A percentile compares a stretch with the other conserved stretches of the same genome.
phyloP scores from a whole-genome alignment of 768 basidiomycete species.

The Tylopilus subfusipes region DNA sequence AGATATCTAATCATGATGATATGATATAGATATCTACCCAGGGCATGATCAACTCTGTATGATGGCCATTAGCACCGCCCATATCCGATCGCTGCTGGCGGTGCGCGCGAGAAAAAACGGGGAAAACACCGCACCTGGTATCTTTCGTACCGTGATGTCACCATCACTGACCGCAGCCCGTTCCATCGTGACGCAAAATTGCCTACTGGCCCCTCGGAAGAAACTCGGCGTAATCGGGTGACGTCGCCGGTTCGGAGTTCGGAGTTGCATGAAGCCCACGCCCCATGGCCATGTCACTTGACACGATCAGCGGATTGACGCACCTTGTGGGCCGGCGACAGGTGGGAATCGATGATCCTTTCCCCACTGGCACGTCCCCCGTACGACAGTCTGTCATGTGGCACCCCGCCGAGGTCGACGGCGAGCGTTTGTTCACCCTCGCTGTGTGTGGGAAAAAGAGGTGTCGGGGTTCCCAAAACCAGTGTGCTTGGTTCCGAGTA shows the following conservation, averaged over 20 bases:
- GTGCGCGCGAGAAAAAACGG: no score
- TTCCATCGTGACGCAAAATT: no score
- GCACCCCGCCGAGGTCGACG: constrained; percentile 11
- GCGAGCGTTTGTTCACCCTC: neutral
- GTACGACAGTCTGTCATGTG: constrained; percentile 1
- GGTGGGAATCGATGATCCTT: neutral
- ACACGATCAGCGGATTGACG: neutral
- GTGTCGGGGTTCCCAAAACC: neutral
- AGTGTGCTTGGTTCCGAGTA: neutral
- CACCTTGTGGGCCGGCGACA: neutral
- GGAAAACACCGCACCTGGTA: neutral
- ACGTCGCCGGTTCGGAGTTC: neutral
- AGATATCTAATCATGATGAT: no score
- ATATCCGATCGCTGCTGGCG: neutral
- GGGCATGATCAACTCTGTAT: neutral
- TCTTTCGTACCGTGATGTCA: neutral
- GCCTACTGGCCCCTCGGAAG: no score
- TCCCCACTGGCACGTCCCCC: neutral
- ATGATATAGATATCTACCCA: neutral
- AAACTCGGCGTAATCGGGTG: neutral
- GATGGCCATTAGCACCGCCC: neutral
- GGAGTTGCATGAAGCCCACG: neutral
- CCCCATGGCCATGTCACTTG: neutral
- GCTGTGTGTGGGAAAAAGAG: neutral
- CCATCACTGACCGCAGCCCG: neutral